Percentiles rank a stretch among this genome's conserved stretches.
Evolutionary conservation across 2,329 filamentous ascomycete genomes (phyloP).

Genomic region (Ambrosiella cleistominuta): DNA sequence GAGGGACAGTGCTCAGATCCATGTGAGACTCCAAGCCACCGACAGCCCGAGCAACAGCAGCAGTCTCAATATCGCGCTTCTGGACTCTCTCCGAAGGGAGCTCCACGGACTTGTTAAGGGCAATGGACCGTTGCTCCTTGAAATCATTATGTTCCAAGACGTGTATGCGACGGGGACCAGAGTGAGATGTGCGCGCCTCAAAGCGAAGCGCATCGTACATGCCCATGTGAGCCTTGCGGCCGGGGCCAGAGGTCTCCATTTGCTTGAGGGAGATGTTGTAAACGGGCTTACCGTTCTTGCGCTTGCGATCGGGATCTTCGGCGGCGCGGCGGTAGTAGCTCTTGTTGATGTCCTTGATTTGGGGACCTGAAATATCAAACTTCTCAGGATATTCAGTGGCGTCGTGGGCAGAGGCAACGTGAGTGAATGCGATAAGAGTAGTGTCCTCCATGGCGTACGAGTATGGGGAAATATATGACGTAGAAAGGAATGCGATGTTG

Average conservation of each 20-base stretch:
- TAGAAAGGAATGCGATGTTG: too few species aligned
- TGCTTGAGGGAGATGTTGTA: background rate
- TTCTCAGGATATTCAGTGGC: background rate
- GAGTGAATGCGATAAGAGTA: background rate
- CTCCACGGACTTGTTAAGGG: background rate
- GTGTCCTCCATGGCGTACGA: too few species aligned
- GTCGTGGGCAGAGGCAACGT: background rate
- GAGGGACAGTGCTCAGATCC: background rate
- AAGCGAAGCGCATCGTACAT: too few species aligned
- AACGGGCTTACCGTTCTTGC: constrained; percentile 7
- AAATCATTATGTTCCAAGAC: background rate
- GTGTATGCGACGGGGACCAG: background rate
- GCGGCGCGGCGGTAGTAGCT: constrained; percentile 5
- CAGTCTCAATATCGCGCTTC: background rate
- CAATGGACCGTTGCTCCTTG: constrained; percentile 1
- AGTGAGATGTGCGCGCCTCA: too few species aligned
- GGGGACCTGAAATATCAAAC: background rate
- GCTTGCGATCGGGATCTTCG: background rate
- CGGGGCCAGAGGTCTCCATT: background rate
- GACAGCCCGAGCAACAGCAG: background rate
- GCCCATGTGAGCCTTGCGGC: background rate
- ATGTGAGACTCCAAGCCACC: background rate
- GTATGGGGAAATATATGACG: too few species aligned
- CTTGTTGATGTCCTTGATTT: constrained; percentile 4
- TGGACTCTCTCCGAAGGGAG: constrained; percentile 6